Conservation (phyloP, 2,329 filamentous ascomycete genomes). For the Fusarium oligoseptatum region DNA sequence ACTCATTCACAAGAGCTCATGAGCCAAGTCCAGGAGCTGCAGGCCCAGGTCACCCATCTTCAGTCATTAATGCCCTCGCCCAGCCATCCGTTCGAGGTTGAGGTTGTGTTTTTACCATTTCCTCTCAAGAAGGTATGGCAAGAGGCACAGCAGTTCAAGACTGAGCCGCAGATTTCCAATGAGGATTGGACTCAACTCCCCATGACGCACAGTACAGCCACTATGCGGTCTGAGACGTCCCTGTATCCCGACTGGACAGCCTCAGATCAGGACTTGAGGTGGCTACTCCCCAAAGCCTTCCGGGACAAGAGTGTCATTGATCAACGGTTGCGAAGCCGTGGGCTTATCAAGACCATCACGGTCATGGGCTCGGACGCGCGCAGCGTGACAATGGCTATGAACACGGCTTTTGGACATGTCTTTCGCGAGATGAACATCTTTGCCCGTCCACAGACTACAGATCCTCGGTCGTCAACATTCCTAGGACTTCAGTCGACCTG, state of each 20-base stretch:
- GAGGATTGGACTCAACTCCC: constrained; percentile 70
- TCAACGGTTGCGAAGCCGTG: constrained; percentile 79
- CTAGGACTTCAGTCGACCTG: constrained; percentile 76
- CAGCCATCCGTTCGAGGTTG: constrained; percentile 77
- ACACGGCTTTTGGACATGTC: constrained; percentile 71
- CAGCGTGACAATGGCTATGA: constrained; percentile 75
- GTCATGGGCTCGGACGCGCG: constrained; percentile 74
- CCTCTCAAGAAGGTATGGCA: constrained; percentile 69
- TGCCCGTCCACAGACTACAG: constrained; percentile 46
- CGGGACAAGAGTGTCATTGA: constrained; percentile 73
- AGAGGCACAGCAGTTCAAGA: constrained; percentile 61
- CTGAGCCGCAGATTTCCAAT: constrained; percentile 51
- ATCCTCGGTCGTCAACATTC: constrained; percentile 56
- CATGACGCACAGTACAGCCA: constrained; percentile 60
- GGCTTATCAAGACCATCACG: constrained; percentile 74
- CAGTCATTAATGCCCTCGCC: constrained; percentile 74
- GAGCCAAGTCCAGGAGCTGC: constrained; percentile 63
- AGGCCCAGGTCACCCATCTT: constrained; percentile 66
- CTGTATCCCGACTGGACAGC: constrained; percentile 61
- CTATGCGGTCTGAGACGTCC: constrained; percentile 62
- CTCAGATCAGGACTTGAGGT: constrained; percentile 64
- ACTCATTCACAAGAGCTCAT: constrained; percentile 61
- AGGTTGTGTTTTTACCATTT: constrained; percentile 83
- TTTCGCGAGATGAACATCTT: constrained; percentile 60
- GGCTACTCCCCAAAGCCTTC: constrained; percentile 78